phyloP scores from a whole-genome alignment of 2,329 filamentous ascomycete species.

The Sclerotinia glacialis region DNA sequence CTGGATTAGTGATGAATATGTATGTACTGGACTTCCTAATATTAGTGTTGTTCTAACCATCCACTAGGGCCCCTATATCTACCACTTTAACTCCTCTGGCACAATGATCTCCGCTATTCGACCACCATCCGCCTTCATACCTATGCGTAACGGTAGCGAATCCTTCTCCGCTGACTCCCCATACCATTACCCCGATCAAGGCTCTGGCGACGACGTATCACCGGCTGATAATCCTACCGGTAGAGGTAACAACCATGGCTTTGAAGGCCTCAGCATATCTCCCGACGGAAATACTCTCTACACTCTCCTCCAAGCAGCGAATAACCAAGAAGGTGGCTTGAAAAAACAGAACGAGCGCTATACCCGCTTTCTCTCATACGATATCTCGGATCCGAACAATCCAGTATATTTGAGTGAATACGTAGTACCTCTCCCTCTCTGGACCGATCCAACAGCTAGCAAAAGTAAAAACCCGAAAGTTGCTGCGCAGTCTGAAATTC shows the following conservation, averaged over 20 bases:
- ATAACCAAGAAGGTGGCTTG: constrained; percentile 59
- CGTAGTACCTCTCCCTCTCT: constrained; percentile 63
- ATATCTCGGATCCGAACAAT: constrained; percentile 47
- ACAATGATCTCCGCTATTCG: constrained; percentile 61
- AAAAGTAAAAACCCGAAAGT: constrained; percentile 49
- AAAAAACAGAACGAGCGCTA: constrained; percentile 54
- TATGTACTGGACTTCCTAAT: not conserved
- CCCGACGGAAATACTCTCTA: constrained; percentile 62
- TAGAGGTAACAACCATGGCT: constrained; percentile 71
- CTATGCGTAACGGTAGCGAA: constrained; percentile 57
- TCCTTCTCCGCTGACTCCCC: constrained; percentile 64
- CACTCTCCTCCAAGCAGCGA: constrained; percentile 63
- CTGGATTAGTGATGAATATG: constrained; percentile 64
- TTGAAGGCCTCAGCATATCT: constrained; percentile 65
- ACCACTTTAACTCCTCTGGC: constrained; percentile 59
- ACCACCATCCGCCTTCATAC: constrained; percentile 63
- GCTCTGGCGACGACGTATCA: constrained; percentile 44
- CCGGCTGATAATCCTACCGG: constrained; percentile 60
- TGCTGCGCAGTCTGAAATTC: constrained; percentile 67
- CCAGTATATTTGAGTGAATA: constrained; percentile 58
- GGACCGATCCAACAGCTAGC: constrained; percentile 46
- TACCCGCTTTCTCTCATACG: constrained; percentile 62
- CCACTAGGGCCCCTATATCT: constrained; percentile 59
- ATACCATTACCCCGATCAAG: constrained; percentile 51
- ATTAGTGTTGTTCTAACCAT: not conserved